Conservation (phyloP, 108 stramenopile genomes). For the Pseudonitzschia delicatissima region DNA sequence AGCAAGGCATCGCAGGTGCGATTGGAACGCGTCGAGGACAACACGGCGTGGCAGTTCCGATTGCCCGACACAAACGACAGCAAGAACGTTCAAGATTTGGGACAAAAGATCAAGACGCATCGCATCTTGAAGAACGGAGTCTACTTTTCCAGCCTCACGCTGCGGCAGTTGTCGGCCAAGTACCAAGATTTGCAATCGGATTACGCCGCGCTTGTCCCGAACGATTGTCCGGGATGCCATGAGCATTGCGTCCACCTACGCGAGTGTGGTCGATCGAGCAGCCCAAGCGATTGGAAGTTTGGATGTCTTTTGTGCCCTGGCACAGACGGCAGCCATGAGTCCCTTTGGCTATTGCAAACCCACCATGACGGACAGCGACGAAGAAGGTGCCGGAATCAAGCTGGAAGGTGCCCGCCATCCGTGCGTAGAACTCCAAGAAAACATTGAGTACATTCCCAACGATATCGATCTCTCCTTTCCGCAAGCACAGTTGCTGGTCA, state of each 20-base stretch:
- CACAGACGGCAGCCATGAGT: conserved; percentile 84
- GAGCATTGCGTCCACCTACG: conserved; percentile 79
- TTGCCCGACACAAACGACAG: conserved; percentile 70
- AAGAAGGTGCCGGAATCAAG: conserved; percentile 75
- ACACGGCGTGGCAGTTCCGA: conserved; percentile 76
- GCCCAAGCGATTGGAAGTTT: conserved; percentile 58
- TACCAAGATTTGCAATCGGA: conserved; percentile 61
- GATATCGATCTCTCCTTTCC: conserved; percentile 78
- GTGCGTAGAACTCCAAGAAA: conserved; percentile 92
- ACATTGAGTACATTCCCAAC: conserved; percentile 93
- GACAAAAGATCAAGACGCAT: conserved; percentile 57
- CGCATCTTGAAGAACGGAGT: conserved; percentile 92
- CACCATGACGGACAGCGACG: conserved; percentile 80
- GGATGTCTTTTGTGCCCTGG: conserved; percentile 86
- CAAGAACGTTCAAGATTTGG: conserved; percentile 46
- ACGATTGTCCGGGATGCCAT: conserved; percentile 78
- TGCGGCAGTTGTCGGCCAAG: conserved; percentile 56
- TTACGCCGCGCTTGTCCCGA: conserved; percentile 72
- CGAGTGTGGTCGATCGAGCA: conserved; percentile 76
- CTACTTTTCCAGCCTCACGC: conserved; percentile 84
- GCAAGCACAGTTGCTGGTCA: conserved; percentile 63
- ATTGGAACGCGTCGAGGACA: conserved; percentile 58
- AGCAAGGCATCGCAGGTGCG: conserved; percentile 51
- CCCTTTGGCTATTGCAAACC: conserved; percentile 84
- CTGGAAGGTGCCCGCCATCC: conserved; percentile 92